These are phyloP conservation scores for Aspergillus terreus DNA, from an alignment of 2,329 filamentous ascomycete genomes.

Conservation along the genomic window DNA sequence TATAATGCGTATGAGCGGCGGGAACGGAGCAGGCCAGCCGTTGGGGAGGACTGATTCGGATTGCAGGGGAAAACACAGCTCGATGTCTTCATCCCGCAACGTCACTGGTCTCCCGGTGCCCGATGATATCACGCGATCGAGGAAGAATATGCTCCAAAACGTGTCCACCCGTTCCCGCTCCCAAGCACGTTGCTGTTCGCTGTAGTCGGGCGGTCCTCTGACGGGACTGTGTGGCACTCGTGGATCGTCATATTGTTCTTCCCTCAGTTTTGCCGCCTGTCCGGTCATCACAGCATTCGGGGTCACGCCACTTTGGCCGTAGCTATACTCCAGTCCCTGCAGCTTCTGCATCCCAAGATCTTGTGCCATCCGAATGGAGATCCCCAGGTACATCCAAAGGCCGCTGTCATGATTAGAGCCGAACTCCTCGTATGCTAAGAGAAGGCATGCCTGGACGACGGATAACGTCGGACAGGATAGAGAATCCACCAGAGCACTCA, in stretches of 20 bases:
- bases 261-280: slow-evolving; percentile 40
- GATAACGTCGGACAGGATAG: slow-evolving; percentile 79
- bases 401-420: slow-evolving; percentile 85
- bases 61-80: slow-evolving; percentile 64
- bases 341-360: slow-evolving; percentile 78
- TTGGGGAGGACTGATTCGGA: slow-evolving; percentile 52
- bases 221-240: slow-evolving; percentile 28
- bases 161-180: slow-evolving; percentile 82
- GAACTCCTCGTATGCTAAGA: slow-evolving; percentile 87
- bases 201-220: slow-evolving; percentile 35
- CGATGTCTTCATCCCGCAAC: slow-evolving; percentile 78
- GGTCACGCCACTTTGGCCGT: slow-evolving; percentile 53
- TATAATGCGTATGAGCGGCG: slow-evolving; percentile 76
- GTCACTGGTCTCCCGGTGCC: slow-evolving; percentile 82
- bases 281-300: slow-evolving; percentile 52
- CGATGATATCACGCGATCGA: slow-evolving; percentile 83
- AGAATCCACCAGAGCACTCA: slow-evolving; percentile 75
- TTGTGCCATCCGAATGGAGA: slow-evolving; percentile 78
- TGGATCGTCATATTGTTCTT: slow-evolving; percentile 42
- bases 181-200: slow-evolving; percentile 58
- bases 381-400: slow-evolving; percentile 88
- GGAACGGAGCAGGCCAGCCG: slow-evolving; percentile 74
- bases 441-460: slow-evolving; percentile 75
- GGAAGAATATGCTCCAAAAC: slow-evolving; percentile 85
- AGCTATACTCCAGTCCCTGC: slow-evolving; percentile 63